A percentile compares a stretch with the other conserved stretches of the same genome.
Conservation (phyloP, 2,329 filamentous ascomycete species). For the Beauveria pseudobassiana region DNA sequence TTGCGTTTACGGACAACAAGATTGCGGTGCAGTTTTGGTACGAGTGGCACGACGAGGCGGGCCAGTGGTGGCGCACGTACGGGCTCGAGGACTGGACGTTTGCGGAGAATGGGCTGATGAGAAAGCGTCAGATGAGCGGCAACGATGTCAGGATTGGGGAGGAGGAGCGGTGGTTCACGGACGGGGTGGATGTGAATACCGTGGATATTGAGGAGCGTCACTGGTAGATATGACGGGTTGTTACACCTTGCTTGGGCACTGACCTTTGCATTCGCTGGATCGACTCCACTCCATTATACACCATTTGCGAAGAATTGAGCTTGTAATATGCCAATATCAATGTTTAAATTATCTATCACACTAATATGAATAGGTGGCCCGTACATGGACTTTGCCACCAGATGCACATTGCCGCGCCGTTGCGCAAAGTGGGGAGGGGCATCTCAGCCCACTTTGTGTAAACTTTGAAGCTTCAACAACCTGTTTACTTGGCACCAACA, state of each 20-base stretch:
- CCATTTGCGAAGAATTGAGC: no score
- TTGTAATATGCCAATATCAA: no score
- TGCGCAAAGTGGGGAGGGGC: conserved; percentile 4
- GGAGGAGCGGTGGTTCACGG: conserved; percentile 60
- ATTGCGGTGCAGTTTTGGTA: conserved; percentile 93
- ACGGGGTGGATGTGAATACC: conserved; percentile 60
- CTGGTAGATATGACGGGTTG: conserved; percentile 39
- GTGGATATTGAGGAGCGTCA: conserved; percentile 61
- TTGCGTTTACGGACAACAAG: conserved; percentile 64
- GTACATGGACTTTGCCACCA: not conserved
- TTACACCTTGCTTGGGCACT: no score
- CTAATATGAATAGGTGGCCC: not conserved
- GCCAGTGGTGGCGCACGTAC: conserved; percentile 83
- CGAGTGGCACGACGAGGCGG: conserved; percentile 61
- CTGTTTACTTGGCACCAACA: not conserved
- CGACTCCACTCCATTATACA: no score
- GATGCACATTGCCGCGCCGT: not conserved
- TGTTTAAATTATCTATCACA: no score
- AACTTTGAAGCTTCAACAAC: conserved; percentile 1
- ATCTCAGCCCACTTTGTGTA: not conserved
- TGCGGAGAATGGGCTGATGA: conserved; percentile 60
- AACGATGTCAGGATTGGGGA: conserved; percentile 60
- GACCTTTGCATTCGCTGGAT: no score
- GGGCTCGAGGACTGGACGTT: conserved; percentile 78
- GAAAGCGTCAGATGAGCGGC: conserved; percentile 68